Percentiles rank a stretch among this genome's conserved stretches.
Conservation (phyloP, 805 yeast species). For the Kodamaea nitidulidarum region DNA sequence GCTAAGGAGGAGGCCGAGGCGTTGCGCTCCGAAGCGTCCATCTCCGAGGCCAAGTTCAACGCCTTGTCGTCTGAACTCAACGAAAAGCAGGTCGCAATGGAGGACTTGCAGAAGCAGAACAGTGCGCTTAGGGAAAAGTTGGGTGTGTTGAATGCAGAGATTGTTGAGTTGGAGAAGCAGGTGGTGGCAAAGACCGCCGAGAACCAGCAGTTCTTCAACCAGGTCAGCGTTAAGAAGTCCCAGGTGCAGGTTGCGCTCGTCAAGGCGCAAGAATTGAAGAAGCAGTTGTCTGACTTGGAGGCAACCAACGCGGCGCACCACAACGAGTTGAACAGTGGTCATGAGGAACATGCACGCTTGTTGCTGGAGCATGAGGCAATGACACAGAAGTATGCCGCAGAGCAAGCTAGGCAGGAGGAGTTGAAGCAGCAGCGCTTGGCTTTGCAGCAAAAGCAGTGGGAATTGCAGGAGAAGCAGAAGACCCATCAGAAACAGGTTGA, state of each 20-base stretch:
- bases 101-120: conserved; percentile 66
- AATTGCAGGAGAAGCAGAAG: conserved; percentile 5
- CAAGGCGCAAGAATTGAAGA: conserved; percentile 38
- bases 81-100: conserved; percentile 55
- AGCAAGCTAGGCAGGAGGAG: conserved; percentile 8
- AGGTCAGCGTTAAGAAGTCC: conserved; percentile 60
- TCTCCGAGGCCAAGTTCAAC: conserved; percentile 75
- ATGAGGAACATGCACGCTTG: conserved; percentile 7
- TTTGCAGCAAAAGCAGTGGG: conserved; percentile 7
- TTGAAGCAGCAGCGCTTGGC: conserved; percentile 3
- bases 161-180: conserved; percentile 54
- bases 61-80: conserved; percentile 63
- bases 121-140: conserved; percentile 63
- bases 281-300: conserved; percentile 6
- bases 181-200: conserved; percentile 50
- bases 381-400: conserved; percentile 3
- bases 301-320: conserved; percentile 2
- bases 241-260: conserved; percentile 65
- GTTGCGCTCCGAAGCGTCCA: conserved; percentile 65
- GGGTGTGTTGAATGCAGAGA: conserved; percentile 62
- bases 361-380: conserved; percentile 10
- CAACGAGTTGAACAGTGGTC: conserved; percentile 4
- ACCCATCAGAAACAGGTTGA: conserved; percentile 4
- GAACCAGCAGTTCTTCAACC: conserved; percentile 57
- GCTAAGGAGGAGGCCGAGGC: conserved; percentile 66